Percentiles rank a stretch among this genome's conserved stretches.
Conservation (phyloP, 306 rosid species). For the Acacia acuminata region DNA sequence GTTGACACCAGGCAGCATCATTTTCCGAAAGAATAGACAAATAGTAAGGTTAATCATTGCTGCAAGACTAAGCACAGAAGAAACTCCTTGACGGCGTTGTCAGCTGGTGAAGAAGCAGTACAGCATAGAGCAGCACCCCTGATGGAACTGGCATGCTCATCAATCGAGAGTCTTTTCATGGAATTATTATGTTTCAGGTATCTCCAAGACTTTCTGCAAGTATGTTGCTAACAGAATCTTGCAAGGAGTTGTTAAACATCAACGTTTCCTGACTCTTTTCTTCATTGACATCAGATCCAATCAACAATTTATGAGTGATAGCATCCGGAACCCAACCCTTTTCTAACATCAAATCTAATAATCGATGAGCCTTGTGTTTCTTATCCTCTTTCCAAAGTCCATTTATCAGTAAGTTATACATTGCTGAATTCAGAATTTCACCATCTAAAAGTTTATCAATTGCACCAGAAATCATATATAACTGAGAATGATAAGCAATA, state of each 20-base stretch:
- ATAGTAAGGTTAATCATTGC: neutral
- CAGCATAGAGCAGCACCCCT: constrained; percentile 6
- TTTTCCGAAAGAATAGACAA: constrained; percentile 19
- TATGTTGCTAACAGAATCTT: constrained; percentile 76
- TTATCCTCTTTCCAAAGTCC: constrained; percentile 86
- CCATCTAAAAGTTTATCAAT: constrained; percentile 45
- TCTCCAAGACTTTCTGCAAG: constrained; percentile 71
- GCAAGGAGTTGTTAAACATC: constrained; percentile 33
- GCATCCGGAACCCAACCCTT: constrained; percentile 88
- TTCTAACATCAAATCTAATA: constrained; percentile 84
- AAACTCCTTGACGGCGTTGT: neutral
- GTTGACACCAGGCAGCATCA: constrained; percentile 9
- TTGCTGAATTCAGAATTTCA: constrained; percentile 48
- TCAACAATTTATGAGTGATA: constrained; percentile 71
- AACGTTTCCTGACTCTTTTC: constrained; percentile 24
- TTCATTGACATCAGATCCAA: constrained; percentile 57
- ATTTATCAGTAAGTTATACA: constrained; percentile 58
- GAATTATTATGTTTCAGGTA: constrained; percentile 33
- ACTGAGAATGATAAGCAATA: constrained; percentile 51
- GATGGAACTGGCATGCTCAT: constrained; percentile 24
- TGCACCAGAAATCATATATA: constrained; percentile 53
- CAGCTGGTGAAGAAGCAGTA: neutral
- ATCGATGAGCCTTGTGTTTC: constrained; percentile 46
- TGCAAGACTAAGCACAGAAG: constrained; percentile 8
- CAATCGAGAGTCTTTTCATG: constrained; percentile 12